Percentiles rank a stretch among this genome's conserved stretches.
Conservation (phyloP, 2,329 filamentous ascomycete species). For the Grosmannia serpens region DNA sequence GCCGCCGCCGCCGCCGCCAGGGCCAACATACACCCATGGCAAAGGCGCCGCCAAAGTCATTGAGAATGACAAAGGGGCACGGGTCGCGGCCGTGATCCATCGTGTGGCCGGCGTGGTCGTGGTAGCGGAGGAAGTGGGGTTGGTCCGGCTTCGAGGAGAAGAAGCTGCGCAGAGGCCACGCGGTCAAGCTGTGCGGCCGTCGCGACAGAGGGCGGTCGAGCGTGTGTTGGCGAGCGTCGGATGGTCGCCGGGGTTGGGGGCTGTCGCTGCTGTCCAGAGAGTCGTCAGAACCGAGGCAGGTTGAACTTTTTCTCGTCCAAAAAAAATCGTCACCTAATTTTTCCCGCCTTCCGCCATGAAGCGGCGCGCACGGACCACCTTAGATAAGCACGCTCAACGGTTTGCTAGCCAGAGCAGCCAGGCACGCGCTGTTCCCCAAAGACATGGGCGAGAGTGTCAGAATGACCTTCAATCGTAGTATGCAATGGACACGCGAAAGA, state of each 20-base stretch:
- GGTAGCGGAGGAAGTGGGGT: neutral
- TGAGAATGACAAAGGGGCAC: slow-evolving; percentile 91
- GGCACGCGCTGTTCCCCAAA: no score
- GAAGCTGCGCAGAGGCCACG: neutral
- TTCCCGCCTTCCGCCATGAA: neutral
- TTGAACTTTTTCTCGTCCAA: neutral
- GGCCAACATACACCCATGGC: slow-evolving; percentile 15
- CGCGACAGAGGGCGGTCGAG: neutral
- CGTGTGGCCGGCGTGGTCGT: neutral
- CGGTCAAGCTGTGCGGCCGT: neutral
- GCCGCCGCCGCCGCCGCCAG: neutral
- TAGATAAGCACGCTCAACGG: neutral
- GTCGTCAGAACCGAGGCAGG: neutral
- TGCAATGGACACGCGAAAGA: neutral
- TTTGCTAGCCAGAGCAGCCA: neutral
- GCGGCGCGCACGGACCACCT: neutral
- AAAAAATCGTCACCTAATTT: neutral
- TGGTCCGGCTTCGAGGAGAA: neutral
- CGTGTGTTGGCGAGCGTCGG: neutral
- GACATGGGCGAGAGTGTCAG: no score
- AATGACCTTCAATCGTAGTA: no score
- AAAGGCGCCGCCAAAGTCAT: slow-evolving; percentile 80
- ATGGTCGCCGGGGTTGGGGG: neutral
- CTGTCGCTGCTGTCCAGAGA: neutral
- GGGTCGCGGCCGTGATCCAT: slow-evolving; percentile 98